Conservation (phyloP, 108 stramenopile genomes). For the Thalassiosira profunda region DNA sequence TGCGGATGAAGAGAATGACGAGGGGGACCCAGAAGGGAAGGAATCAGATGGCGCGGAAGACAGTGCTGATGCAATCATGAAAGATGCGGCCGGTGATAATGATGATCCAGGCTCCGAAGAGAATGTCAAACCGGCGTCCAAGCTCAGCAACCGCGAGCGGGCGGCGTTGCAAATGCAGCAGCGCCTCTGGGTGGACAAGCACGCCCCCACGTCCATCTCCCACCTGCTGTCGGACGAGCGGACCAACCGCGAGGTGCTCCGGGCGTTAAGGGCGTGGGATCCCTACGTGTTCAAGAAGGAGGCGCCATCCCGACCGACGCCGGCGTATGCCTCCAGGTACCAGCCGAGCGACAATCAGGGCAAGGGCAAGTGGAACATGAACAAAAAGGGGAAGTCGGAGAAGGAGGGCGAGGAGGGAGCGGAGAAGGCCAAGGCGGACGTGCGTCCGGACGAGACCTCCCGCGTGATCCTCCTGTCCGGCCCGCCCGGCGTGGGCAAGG, state of each 20-base stretch:
- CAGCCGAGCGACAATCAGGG: conserved; percentile 13
- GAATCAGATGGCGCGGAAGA: neutral
- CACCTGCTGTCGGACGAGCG: conserved; percentile 94
- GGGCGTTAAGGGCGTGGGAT: conserved; percentile 93
- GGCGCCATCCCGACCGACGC: conserved; percentile 58
- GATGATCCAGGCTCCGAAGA: too few species aligned
- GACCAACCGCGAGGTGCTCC: conserved; percentile 94
- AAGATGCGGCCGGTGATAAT: too few species aligned
- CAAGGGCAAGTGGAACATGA: conserved; percentile 7
- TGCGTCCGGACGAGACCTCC: conserved; percentile 67
- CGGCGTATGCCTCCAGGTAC: conserved; percentile 1
- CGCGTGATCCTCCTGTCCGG: conserved; percentile 92
- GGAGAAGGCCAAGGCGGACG: conserved; percentile 47
- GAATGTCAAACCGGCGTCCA: too few species aligned
- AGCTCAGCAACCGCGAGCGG: neutral
- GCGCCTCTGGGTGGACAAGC: conserved; percentile 91
- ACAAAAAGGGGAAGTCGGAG: neutral
- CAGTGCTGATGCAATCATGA: too few species aligned
- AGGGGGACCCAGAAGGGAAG: neutral
- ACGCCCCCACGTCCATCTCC: conserved; percentile 89
- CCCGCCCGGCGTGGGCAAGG: conserved; percentile 97
- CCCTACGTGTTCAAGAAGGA: conserved; percentile 91
- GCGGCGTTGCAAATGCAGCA: conserved; percentile 30
- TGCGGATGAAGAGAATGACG: neutral
- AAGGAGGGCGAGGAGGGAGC: neutral